A percentile compares a stretch with the other conserved stretches of the same genome.
Evolutionary conservation across 805 yeast species (phyloP).

Genomic region (Ogataea parapolymorpha): DNA sequence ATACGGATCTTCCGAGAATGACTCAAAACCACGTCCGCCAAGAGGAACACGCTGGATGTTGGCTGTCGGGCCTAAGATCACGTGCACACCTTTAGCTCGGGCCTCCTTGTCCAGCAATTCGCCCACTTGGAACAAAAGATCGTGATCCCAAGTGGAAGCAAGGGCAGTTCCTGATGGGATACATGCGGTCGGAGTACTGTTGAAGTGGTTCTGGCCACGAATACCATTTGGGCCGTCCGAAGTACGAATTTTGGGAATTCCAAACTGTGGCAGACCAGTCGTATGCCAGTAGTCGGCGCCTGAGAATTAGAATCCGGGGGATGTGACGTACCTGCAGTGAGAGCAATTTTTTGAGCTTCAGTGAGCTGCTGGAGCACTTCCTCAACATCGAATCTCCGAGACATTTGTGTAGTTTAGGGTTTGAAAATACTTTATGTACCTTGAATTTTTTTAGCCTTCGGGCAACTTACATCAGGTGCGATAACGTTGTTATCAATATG

Average conservation of each 20-base stretch:
- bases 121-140: constrained; percentile 38
- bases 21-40: constrained; percentile 59
- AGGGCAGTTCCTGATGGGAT: constrained; percentile 46
- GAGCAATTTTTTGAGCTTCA: constrained; percentile 5
- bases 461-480: no score
- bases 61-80: constrained; percentile 34
- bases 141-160: constrained; percentile 43
- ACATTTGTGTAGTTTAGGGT: background rate
- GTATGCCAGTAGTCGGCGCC: constrained; percentile 42
- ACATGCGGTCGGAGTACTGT: constrained; percentile 41
- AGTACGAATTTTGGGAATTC: constrained; percentile 35
- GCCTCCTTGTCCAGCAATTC: constrained; percentile 43
- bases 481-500: no score
- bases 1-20: constrained; percentile 59
- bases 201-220: constrained; percentile 41
- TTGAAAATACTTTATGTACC: no score
- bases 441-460: no score
- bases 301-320: constrained; percentile 7
- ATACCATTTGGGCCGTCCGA: constrained; percentile 49
- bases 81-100: constrained; percentile 41
- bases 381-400: constrained; percentile 4
- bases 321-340: constrained; percentile 7
- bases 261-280: constrained; percentile 30
- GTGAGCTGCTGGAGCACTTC: constrained; percentile 2
- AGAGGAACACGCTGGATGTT: constrained; percentile 44